Base-by-base conservation (phyloP, 768 basidiomycete genomes). In the Gautieria morchelliformis region DNA sequence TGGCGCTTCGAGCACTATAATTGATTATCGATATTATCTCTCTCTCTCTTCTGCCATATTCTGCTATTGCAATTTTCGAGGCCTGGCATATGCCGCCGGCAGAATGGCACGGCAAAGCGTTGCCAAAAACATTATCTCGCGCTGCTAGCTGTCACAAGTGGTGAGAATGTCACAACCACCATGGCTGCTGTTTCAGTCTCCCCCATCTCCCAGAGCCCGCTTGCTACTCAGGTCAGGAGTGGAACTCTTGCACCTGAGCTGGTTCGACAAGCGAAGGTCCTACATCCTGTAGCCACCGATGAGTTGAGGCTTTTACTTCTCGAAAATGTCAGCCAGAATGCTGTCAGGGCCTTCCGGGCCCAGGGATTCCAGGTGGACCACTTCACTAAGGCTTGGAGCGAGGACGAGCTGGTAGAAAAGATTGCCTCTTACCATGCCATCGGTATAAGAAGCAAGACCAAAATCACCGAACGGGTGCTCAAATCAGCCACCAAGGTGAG, bases 371-470 rank as follows among this genome's bases (percentile, higher is more conserved):
- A 84, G 71, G 93, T 99, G 53, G 94, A 98, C 69, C 92, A 94
- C 72, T 77, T 78, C 64, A 76, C 84, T 61, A 87, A 85, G 66
- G 86, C 94, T 58, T 80, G 93, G 75, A 81, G 81, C n/a, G 96
- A 98, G 74, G 87, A 89, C 52, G 94, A 98, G 74, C 89, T 99
- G 58, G 72, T 98, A 17, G 76, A 84, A 51, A 86, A 84, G 65
- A 87, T 93, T 45, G 81, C 84, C 59, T 72, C 77, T 3, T 98
- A 96, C 71, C 91, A 97, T 66, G 95, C 88, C 58, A 83, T 99
- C 62, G 96, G 96, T 54, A 99, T 99, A 69, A 85, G 96, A 51
- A 91, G 88, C 75, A 99, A 99, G 72, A 99, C 96, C 53, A 96
- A 89, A 73, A 89, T 99, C 64, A 98, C 96, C 5, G 81, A 85